A percentile compares a stretch with the other conserved stretches of the same genome.
Evolutionary conservation across 176 grass and related monocot genomes (phyloP).

Genomic region (Calamus simplicifolius): DNA sequence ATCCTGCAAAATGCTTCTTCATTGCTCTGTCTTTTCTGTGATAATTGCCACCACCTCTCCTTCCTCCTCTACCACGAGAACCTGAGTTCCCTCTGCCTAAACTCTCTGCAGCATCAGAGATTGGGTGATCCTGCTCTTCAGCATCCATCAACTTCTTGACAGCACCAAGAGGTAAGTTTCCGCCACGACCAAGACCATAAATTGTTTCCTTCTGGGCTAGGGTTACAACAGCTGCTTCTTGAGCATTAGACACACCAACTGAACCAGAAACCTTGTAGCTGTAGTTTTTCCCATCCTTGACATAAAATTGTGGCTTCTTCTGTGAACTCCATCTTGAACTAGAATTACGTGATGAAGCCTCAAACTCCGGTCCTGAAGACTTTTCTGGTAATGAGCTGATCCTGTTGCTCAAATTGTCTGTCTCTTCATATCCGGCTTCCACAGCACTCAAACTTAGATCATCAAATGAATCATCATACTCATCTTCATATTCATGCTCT

Average conservation of each 20-base stretch:
- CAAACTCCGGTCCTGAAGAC: conserved; percentile 6
- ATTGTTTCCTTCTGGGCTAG: conserved; percentile 60
- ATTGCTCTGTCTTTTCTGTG: conserved; percentile 26
- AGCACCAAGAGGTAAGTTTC: conserved; percentile 69
- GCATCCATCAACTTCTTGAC: conserved; percentile 30
- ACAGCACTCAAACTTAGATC: conserved; percentile 82
- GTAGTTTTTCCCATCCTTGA: conserved; percentile 97
- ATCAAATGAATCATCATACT: conserved; percentile 98
- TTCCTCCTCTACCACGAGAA: conserved; percentile 35
- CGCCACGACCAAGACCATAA: conserved; percentile 86
- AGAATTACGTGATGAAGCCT: conserved; percentile 32
- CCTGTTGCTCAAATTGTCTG: conserved; percentile 40
- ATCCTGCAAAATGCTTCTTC: conserved; percentile 18
- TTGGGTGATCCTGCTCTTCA: conserved; percentile 25
- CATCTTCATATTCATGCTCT: conserved; percentile 82
- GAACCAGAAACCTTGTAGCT: conserved; percentile 88
- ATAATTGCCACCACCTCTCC: conserved; percentile 18
- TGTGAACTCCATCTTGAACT: conserved; percentile 60
- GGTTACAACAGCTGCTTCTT: conserved; percentile 59
- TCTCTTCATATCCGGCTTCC: conserved; percentile 77
- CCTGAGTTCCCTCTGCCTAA: conserved; percentile 35
- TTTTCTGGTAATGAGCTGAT: neutral
- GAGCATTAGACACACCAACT: conserved; percentile 59
- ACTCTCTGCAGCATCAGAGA: conserved; percentile 13
- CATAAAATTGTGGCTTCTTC: conserved; percentile 82